phyloP scores from a whole-genome alignment of 768 basidiomycete species.

The Suillus placidus region DNA sequence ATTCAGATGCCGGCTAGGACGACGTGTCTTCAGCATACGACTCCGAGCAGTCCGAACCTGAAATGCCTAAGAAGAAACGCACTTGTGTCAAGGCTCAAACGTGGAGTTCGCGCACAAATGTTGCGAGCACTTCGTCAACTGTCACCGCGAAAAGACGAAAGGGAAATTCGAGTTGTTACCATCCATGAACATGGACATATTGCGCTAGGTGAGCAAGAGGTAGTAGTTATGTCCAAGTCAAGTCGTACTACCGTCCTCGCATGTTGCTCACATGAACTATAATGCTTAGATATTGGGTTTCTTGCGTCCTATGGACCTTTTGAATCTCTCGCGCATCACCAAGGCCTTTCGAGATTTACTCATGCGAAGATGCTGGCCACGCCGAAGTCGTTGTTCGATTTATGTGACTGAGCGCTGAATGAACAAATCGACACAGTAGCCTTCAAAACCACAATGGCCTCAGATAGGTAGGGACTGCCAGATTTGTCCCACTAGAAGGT shows the following conservation, averaged over 20 bases:
- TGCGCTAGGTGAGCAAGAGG: too few species aligned
- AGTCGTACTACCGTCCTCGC: background rate
- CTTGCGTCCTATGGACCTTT: conserved; percentile 42
- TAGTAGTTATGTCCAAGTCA: too few species aligned
- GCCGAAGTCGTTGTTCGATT: too few species aligned
- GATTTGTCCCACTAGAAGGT: too few species aligned
- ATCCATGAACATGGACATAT: too few species aligned
- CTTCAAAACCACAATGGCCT: too few species aligned
- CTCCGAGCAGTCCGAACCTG: background rate
- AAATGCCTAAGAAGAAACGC: background rate
- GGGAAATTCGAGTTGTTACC: background rate
- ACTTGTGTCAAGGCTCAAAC: background rate
- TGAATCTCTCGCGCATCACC: conserved; percentile 44
- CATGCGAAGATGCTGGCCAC: conserved; percentile 19
- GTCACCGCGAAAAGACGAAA: background rate
- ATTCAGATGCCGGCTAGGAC: background rate
- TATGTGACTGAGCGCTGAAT: too few species aligned
- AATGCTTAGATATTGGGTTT: conserved; percentile 42
- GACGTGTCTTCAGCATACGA: too few species aligned
- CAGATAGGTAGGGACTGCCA: too few species aligned
- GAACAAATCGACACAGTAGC: too few species aligned
- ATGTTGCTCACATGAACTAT: background rate
- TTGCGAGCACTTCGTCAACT: background rate
- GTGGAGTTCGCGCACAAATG: background rate
- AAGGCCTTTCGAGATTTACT: conserved; percentile 41